Base-by-base conservation (phyloP, 164 flowering plant species). In the Stephania yunnanensis region DNA sequence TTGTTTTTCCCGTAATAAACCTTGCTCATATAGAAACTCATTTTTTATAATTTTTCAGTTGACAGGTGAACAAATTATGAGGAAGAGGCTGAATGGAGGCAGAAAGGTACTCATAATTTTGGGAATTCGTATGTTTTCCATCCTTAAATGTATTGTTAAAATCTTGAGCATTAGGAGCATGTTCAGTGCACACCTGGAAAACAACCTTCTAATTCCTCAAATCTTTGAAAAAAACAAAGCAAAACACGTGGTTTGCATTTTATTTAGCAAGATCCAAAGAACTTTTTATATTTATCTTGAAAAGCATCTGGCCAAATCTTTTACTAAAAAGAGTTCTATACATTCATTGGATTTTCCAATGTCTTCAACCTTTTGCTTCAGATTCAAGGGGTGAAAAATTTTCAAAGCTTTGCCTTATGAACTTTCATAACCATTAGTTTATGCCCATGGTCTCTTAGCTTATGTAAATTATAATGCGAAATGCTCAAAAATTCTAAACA, bases 1-100 rank as follows among this genome's bases (percentile, higher is more conserved):
- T 44, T 53, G 73, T n/a, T 73, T 73, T 68, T 48, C 31, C 44
- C 10, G 30, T 68, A 12, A 8, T 44, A 9, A 4, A 22, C 71
- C 72, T 12, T 80, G 75, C 77, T 70, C 75, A 68, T 70, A 25
- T 72, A 9, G 45, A 75, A 11, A 61, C 20, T 61, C 53, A 71
- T 46, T 65, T 45, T 8, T 69, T 65, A 17, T 75, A n/a, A 31
- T 74, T 69, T 81, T 65, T 7, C 42, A 83, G 83, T 74, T 77
- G 70, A 74, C 81, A 53, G 73, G 77, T 50, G 80, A 75, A 46
- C 80, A 74, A 48, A 68, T 77, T 61, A 83, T 81, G 9, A 76
- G 75, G 70, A 81, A 72, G 76, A 81, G 74, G 68, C 73, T 83
- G 36, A 74, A 79, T 30, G 85, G 85, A 68, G 50, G 83, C 72